Base-by-base conservation (phyloP, 306 rosid species). In the Carpinus viminea region DNA sequence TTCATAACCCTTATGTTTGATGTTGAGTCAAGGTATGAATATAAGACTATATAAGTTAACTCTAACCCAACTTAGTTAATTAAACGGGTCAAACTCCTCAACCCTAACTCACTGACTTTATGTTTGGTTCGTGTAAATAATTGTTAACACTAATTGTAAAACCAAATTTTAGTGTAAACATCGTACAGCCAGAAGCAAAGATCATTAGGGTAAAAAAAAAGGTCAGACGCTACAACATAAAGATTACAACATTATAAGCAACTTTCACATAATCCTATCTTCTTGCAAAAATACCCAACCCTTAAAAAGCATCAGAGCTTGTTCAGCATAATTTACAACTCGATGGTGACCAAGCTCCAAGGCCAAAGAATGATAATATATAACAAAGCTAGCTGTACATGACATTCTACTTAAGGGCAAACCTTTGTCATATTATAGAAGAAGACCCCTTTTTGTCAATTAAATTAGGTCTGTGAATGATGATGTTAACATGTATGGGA, bases 401-500 rank as follows among this genome's bases (percentile, higher is more conserved):
- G 84, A 70, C 81, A 87, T 73, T 82, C 81, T 81, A 84, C 41
- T n/a, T 2, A 11, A 3, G 70, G 73, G 73, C 36, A 52, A 50
- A 69, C 68, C 28, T 45, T 43, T 69, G 69, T 36, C 65, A 72
- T 74, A 71, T 12, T 51, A 55, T 65, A 74, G 73, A 77, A 21
- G 80, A 75, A 10, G 70, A 47, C 61, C 7, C 38, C 15, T 48
- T 41, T 24, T 31, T 55, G 74, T 57, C 47, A 75, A 57, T 87
- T 77, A 93, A 77, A 96, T 84, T 34, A 96, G 65, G 82, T 83
- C 80, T 43, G 96, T 89, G 78, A 96, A 96, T 11, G 99, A 93
- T 2, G 98, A 85, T 55, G 98, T 96, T 86, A 93, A 83, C 83
- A 81, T 54, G 85, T 93, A 89, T 6, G 98, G 97, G 81, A 91